Percentiles rank a stretch among this genome's conserved stretches.
Evolutionary conservation across 2,329 filamentous ascomycete species (phyloP).

Genomic region (Alternaria consortialis): DNA sequence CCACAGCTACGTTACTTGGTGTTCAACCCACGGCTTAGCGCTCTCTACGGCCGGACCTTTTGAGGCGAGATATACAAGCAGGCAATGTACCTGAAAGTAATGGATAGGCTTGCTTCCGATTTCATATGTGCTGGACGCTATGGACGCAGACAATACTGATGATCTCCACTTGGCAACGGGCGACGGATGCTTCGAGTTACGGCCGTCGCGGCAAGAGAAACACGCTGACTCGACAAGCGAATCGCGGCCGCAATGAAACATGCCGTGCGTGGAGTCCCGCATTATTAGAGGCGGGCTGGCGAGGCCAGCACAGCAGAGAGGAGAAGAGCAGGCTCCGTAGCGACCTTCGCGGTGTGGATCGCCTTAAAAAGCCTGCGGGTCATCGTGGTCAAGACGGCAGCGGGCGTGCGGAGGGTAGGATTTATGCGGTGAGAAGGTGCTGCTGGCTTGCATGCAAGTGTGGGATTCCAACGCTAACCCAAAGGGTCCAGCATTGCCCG

Average conservation of each 20-base stretch:
- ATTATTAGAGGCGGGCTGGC: conserved; percentile 14
- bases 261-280: conserved; percentile 24
- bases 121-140: conserved; percentile 24
- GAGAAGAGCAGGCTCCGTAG: conserved; percentile 17
- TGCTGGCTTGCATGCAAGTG: conserved; percentile 21
- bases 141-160: conserved; percentile 37
- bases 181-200: conserved; percentile 25
- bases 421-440: conserved; percentile 27
- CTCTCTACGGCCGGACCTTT: conserved; percentile 2
- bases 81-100: conserved; percentile 31
- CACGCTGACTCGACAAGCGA: conserved; percentile 27
- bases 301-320: conserved; percentile 6
- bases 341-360: conserved; percentile 13
- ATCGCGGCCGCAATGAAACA: conserved; percentile 27
- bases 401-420: conserved; percentile 18
- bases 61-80: conserved; percentile 10
- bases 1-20: background rate
- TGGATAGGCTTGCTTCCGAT: conserved; percentile 22
- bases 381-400: conserved; percentile 17
- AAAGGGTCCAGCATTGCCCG: conserved; percentile 4
- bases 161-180: conserved; percentile 42
- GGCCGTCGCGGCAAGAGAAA: conserved; percentile 20
- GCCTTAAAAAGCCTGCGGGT: conserved; percentile 8
- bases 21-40: background rate
- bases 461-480: conserved; percentile 15